Evolutionary conservation across 306 rosid species (phyloP), one percentile per base, ranked within the genome.

Genomic region (Morella rubra): DNA sequence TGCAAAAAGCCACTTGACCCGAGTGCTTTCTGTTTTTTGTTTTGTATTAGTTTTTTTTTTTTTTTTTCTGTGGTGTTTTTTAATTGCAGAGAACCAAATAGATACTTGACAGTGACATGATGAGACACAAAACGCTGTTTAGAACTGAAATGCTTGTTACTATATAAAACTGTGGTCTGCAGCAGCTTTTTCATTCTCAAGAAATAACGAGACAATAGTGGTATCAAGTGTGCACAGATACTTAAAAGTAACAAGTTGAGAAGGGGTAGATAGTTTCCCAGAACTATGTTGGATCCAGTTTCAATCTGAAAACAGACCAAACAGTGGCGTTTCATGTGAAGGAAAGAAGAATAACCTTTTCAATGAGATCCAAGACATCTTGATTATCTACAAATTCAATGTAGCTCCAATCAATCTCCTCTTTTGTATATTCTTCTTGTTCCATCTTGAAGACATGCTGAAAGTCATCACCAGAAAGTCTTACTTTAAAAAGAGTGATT

Each of bases 401-500:
- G 84, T 95, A 95, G 88, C 99, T 95, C 99, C 99, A 95, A 84
- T 95, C 44, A 56, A 95, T 95, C 85, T 87, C 83, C 88, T 95
- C 97, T 89, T 95, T 95, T 1, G 97, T 95, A 84, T 95, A 95
- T 84, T 95, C 99, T 88, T 95, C 99, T 90, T 95, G 99, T 84
- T 95, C 99, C 99, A 92, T 95, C 89, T 92, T 95, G 89, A 95
- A 95, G 58, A 95, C 99, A 54, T 95, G 99, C 99, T 95, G 92
- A 80, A 88, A 72, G 76, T 59, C 73, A 73, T 81, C 76, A 84
- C 53, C 60, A 80, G 76, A 81, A 24, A 69, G 41, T 64, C 58
- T 73, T 49, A 82, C 45, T 62, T 81, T 69, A 80, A 40, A 52
- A 59, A 18, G 0, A 52, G 5, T 42, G 32, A 12, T 20, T 19